Base-by-base conservation (phyloP, 306 rosid species). In the Quercus suber region DNA sequence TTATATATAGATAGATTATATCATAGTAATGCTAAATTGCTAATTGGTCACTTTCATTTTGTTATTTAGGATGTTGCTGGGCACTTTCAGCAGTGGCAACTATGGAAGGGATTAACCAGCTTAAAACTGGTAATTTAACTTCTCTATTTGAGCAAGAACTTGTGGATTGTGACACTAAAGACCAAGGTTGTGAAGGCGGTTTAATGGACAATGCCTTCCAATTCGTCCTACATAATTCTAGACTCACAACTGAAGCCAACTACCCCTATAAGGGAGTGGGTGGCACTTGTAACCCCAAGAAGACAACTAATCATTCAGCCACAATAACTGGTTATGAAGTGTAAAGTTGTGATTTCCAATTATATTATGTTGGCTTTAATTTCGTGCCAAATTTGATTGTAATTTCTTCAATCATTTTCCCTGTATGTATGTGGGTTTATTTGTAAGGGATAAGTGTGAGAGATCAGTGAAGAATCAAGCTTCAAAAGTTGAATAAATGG, bases 41-140 rank as follows among this genome's bases (percentile, higher is more conserved):
- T 6, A 37, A 37, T 37, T 37, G 23, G 4, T 58, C 23, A 10
- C 53, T 69, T 18, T 11, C 13, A 8, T 69, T 17, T 2, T 31
- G 12, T 14, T 69, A 78, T 20, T 53, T 6, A 53, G 75, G 76
- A 23, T 68, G 76, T 41, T 72, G 78, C n/a, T 72, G 57, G 82
- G 78, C 82, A 13, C 72, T 79, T 52, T 30, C 37, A 13, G 53
- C 55, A 11, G 78, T 52, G 31, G 78, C 82, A 12, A 43, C 57
- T 4, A 3, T 61, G 18, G 73, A 72, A 11, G 68, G 78, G 28
- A 61, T 72, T 6, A 52, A 27, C 14, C 14, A 73, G 15, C 19
- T 72, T 20, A 71, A 59, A 60, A 59, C 60, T 17, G 67, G 82
- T 12, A 10, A 56, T 4, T 64, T 69, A 5, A n/a, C 31, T 20